Conservation (phyloP, 2,329 filamentous ascomycete species). For the Pezicula carpinea region DNA sequence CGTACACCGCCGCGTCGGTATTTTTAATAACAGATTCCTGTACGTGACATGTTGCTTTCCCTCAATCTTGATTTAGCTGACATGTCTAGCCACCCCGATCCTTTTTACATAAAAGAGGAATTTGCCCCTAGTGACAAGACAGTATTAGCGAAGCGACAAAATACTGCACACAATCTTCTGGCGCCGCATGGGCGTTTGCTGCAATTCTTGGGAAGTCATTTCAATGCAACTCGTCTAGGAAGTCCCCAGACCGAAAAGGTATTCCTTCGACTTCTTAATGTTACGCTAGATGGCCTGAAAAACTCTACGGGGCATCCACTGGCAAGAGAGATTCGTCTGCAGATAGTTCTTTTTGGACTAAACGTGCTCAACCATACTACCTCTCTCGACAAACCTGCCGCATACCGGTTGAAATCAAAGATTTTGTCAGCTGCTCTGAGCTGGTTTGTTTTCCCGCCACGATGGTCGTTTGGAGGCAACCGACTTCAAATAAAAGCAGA, state of each 20-base stretch:
- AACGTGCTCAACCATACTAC: constrained; percentile 71
- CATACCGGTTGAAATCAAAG: constrained; percentile 84
- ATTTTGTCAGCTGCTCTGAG: constrained; percentile 79
- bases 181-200: constrained; percentile 81
- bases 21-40: constrained; percentile 71
- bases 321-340: constrained; percentile 86
- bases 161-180: constrained; percentile 75
- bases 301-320: constrained; percentile 74
- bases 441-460: constrained; percentile 81
- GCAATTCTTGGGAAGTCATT: constrained; percentile 90
- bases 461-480: constrained; percentile 96
- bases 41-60: constrained; percentile 32
- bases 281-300: constrained; percentile 72
- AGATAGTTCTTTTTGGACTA: constrained; percentile 78
- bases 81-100: constrained; percentile 61
- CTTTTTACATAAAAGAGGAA: constrained; percentile 87
- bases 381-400: constrained; percentile 55
- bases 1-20: constrained; percentile 69
- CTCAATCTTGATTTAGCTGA: constrained; percentile 25
- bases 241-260: constrained; percentile 76
- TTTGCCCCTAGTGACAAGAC: constrained; percentile 87
- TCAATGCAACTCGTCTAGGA: constrained; percentile 84
- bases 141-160: constrained; percentile 67
- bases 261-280: constrained; percentile 75
- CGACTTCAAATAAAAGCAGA: constrained; percentile 91